phyloP scores from a whole-genome alignment of 1,139 yeast genomes.

The Eremothecium cymbalariae region DNA sequence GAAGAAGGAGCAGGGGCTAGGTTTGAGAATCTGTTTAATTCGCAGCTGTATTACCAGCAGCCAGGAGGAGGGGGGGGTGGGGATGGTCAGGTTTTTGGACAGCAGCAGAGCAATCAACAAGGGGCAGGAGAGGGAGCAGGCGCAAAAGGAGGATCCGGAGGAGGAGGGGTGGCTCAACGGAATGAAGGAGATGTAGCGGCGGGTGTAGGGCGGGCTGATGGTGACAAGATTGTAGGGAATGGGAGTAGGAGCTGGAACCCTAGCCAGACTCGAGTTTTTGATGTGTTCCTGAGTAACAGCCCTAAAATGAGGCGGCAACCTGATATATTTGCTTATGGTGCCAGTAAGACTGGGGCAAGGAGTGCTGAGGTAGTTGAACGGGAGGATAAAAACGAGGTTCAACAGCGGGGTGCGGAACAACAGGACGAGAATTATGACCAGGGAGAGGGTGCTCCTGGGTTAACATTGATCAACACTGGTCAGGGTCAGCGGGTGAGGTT shows the following conservation, averaged over 20 bases:
- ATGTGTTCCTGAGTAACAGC: conserved; percentile 22
- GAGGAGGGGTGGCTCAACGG: no score
- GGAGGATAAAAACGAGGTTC: conserved; percentile 2
- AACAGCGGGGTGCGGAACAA: not conserved
- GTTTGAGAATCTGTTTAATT: conserved; percentile 4
- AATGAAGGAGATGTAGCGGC: no score
- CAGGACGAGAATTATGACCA: conserved; percentile 1
- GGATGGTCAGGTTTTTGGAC: not conserved
- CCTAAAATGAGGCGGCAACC: conserved; percentile 15
- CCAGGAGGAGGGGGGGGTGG: conserved; percentile 1
- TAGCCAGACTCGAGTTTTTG: conserved; percentile 22
- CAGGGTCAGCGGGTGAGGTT: conserved; percentile 7
- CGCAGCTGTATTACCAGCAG: conserved; percentile 1
- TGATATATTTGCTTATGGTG: conserved; percentile 11
- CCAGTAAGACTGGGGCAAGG: not conserved
- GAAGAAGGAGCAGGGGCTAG: conserved; percentile 4
- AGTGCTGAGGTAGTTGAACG: conserved; percentile 5
- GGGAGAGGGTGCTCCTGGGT: not conserved
- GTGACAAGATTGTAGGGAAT: no score
- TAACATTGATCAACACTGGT: conserved; percentile 10
- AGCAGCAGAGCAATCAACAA: no score
- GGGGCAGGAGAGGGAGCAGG: no score
- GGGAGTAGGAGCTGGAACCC: conserved; percentile 11
- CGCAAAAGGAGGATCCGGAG: no score
- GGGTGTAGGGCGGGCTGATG: no score